Conservation (phyloP, 306 rosid genomes). For the Castanea mollissima region DNA sequence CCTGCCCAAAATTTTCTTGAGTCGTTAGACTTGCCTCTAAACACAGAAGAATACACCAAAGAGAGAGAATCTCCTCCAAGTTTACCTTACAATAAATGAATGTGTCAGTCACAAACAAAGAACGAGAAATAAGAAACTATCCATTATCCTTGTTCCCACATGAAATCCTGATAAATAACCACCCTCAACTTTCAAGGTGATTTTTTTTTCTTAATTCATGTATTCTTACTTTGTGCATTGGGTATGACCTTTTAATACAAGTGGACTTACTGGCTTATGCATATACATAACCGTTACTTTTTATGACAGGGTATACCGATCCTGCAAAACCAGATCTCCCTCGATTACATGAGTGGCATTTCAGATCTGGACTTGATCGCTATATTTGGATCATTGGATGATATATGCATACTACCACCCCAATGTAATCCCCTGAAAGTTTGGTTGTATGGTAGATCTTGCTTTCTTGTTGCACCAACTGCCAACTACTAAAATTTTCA, state of each 20-base stretch:
- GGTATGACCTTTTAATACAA: neutral
- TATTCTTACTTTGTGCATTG: neutral
- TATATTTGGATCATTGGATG: slow-evolving; percentile 99
- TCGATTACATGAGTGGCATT: slow-evolving; percentile 95
- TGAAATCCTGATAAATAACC: too few relatives aligned
- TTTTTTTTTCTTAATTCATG: slow-evolving; percentile 16
- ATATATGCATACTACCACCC: slow-evolving; percentile 96
- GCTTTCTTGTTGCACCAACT: slow-evolving; percentile 12
- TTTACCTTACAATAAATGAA: too few relatives aligned
- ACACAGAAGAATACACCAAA: too few relatives aligned
- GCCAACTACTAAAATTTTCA: slow-evolving; percentile 11
- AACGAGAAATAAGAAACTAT: too few relatives aligned
- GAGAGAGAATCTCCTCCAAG: too few relatives aligned
- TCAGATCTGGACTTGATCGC: slow-evolving; percentile 99
- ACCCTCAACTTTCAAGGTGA: slow-evolving; percentile 10
- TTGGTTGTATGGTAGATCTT: slow-evolving; percentile 23
- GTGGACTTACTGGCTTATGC: slow-evolving; percentile 10
- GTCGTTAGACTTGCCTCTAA: too few relatives aligned
- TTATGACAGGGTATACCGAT: slow-evolving; percentile 79
- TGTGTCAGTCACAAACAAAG: too few relatives aligned
- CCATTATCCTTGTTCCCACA: too few relatives aligned
- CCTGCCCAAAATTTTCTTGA: too few relatives aligned
- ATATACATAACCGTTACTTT: slow-evolving; percentile 20
- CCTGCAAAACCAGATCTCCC: slow-evolving; percentile 94
- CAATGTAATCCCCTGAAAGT: slow-evolving; percentile 55